Evolutionary conservation across 1,284 basidiomycete species (phyloP), one percentile per base, ranked within the genome.

Genomic region (Rhodofomes roseus): DNA sequence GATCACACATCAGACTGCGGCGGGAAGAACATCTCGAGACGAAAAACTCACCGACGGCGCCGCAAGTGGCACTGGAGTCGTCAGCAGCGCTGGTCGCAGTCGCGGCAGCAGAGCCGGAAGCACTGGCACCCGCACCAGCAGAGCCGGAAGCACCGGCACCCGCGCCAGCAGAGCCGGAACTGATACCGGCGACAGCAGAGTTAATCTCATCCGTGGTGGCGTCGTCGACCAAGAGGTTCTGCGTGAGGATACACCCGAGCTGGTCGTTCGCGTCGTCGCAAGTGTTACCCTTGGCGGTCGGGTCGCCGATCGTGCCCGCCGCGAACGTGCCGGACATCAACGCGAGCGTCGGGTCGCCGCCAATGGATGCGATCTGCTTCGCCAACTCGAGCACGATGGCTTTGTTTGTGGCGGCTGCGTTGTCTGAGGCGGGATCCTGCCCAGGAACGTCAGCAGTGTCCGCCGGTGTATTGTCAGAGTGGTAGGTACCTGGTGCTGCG

Each of bases 241-340:
- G 78, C 0, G 84, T 81, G 74, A 85, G 80, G 65, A 87, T 89
- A 70, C 86, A 89, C 4, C 86, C 84, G n/a, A 70, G 69, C 9
- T 78, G 61, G 67, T 87, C 85, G 67, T 81, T 76, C 29, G 73
- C 73, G 61, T 77, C 80, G 64, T 83, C 79, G 65, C 82, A 84
- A 31, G 77, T 75, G 70, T 83, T 83, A 34, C 82, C 71, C 58
- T 68, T 68, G 31, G 60, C 72, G 6, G 86, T 88, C 18, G 74
- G 43, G 66, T 89, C 86, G 63, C 74, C 74, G 43, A 79, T 65
- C 44, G 77, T 65, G 34, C 87, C 86, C 34, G 87, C 83, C 4
- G 81, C 80, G 70, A 89, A 89, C 11, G 86, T 88, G 46, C 86
- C 86, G 4, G 85, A 73, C 68, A 85, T 77, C 63, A 89, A 71